Conservation (phyloP, 2,329 filamentous ascomycete species). For the Colletotrichum tabaci region DNA sequence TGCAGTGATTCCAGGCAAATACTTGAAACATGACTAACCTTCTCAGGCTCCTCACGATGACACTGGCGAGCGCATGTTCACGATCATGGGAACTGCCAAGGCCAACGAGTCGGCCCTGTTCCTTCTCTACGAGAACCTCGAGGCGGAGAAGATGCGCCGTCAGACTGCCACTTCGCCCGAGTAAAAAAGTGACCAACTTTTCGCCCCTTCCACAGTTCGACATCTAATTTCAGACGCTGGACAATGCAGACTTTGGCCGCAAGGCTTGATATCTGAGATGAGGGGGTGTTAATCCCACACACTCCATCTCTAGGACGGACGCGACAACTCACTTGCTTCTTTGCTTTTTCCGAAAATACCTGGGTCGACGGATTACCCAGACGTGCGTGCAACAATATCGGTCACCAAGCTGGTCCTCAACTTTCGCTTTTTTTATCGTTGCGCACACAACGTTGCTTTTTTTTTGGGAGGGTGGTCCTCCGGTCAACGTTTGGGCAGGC, state of each 20-base stretch:
- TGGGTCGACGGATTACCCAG: slow-evolving; percentile 24
- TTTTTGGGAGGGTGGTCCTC: slow-evolving; percentile 40
- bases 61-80: slow-evolving; percentile 99
- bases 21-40: slow-evolving; percentile 42
- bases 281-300: background rate
- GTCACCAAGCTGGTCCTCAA: slow-evolving; percentile 24
- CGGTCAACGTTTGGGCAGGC: slow-evolving; percentile 41
- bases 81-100: slow-evolving; percentile 94
- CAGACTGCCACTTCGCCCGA: slow-evolving; percentile 72
- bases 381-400: slow-evolving; percentile 10
- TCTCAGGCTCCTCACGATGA: slow-evolving; percentile 89
- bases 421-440: slow-evolving; percentile 29
- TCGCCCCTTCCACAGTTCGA: slow-evolving; percentile 34
- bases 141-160: slow-evolving; percentile 98
- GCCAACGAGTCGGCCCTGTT: slow-evolving; percentile 97
- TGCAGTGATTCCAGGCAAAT: background rate
- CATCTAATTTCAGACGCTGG: slow-evolving; percentile 12
- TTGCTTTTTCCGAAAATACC: slow-evolving; percentile 21
- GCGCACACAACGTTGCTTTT: slow-evolving; percentile 26
- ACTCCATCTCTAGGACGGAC: slow-evolving; percentile 26
- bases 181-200: slow-evolving; percentile 52
- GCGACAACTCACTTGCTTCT: slow-evolving; percentile 18
- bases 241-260: slow-evolving; percentile 40
- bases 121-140: slow-evolving; percentile 97
- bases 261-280: slow-evolving; percentile 30